phyloP scores from a whole-genome alignment of 148 eudicot species.

The Heliamphora exappendiculata region DNA sequence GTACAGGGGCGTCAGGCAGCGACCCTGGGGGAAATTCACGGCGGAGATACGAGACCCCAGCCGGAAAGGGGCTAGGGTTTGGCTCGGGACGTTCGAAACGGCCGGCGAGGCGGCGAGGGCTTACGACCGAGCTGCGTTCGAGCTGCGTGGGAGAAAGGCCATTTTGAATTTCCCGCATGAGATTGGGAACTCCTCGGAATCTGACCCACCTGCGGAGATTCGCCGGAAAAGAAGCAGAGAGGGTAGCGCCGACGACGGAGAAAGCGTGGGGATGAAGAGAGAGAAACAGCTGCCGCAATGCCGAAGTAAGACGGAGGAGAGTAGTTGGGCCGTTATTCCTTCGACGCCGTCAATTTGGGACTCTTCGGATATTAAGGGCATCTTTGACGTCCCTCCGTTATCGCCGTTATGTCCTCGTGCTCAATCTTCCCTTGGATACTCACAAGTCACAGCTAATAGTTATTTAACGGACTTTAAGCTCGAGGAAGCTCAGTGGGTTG shows the following conservation, averaged over 20 bases:
- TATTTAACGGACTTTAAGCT: conserved; percentile 11
- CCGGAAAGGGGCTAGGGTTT: conserved; percentile 29
- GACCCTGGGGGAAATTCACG: conserved; percentile 46
- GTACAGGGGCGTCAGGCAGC: conserved; percentile 33
- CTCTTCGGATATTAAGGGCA: conserved; percentile 22
- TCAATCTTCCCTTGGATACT: conserved; percentile 16
- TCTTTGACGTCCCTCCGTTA: conserved; percentile 31
- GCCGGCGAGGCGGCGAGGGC: conserved; percentile 40
- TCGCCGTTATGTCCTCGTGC: no score
- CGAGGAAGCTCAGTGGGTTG: no score
- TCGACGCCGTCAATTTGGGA: conserved; percentile 51
- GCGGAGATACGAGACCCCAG: conserved; percentile 43
- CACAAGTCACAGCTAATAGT: conserved; percentile 17
- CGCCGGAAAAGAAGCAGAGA: conserved; percentile 12
- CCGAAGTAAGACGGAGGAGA: conserved; percentile 4
- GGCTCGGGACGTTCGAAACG: conserved; percentile 39
- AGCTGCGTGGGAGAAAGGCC: conserved; percentile 34
- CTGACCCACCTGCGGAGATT: neutral
- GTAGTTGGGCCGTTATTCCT: conserved; percentile 17
- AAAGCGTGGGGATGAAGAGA: conserved; percentile 16
- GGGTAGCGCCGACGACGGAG: conserved; percentile 8
- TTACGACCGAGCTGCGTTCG: conserved; percentile 36
- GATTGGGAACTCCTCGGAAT: conserved; percentile 4
- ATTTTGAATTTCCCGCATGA: conserved; percentile 36
- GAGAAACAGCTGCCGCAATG: conserved; percentile 6